Conservation (phyloP, 371 early-diverging fungal species). For the Apophysomyces ossiformis region DNA sequence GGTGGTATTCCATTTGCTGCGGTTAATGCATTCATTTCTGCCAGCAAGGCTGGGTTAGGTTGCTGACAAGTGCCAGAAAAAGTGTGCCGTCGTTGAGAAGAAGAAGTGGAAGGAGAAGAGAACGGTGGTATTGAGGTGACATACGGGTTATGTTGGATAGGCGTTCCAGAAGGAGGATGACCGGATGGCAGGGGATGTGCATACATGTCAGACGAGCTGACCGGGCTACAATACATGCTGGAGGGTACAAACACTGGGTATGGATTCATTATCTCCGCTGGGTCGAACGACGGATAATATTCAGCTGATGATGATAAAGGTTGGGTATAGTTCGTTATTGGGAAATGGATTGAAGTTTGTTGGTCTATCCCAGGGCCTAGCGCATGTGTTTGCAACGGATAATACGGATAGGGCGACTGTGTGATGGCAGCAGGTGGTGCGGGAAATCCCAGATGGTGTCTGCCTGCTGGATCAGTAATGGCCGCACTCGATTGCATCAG, state of each 20-base stretch:
- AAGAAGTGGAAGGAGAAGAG: background rate
- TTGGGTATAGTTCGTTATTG: background rate
- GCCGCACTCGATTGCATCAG: constrained; percentile 2
- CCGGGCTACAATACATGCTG: background rate
- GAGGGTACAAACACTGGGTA: background rate
- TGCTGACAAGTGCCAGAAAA: background rate
- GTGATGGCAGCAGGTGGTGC: background rate
- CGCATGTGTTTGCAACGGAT: background rate
- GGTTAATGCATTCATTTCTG: background rate
- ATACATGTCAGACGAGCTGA: background rate
- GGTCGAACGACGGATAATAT: background rate
- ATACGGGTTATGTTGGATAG: constrained; percentile 6
- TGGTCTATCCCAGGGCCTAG: background rate
- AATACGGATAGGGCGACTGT: background rate
- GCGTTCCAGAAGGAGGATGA: background rate
- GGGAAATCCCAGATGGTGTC: background rate
- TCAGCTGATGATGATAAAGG: background rate
- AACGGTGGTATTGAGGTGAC: background rate
- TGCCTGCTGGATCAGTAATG: background rate
- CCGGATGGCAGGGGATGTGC: constrained; percentile 1
- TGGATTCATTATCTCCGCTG: background rate
- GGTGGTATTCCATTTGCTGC: background rate
- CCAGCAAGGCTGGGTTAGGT: background rate
- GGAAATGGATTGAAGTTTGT: background rate
- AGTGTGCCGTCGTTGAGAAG: background rate